These are phyloP conservation scores for Globisporangium iwayamae DNA, from an alignment of 352 stramenopile species.

Conservation along the genomic window DNA sequence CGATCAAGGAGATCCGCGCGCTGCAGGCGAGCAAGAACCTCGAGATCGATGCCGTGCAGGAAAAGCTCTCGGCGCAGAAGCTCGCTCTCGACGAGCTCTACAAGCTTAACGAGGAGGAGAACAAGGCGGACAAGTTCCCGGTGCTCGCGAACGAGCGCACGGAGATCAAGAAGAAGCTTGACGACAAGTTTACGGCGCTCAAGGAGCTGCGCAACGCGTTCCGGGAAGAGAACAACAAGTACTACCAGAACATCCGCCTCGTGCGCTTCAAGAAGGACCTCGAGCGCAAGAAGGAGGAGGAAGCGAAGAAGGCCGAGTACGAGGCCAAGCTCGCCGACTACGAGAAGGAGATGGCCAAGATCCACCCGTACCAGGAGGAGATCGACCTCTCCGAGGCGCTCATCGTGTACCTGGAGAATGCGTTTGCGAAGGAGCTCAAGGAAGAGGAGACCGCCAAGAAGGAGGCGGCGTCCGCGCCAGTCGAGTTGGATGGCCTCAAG, in stretches of 20 bases:
- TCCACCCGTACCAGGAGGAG: constrained; percentile 96
- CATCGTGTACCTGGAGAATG: constrained; percentile 90
- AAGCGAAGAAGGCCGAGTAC: constrained; percentile 79
- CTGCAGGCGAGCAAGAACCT: constrained; percentile 90
- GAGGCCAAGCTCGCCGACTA: constrained; percentile 96
- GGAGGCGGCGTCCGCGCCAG: constrained; percentile 33
- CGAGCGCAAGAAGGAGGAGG: constrained; percentile 79
- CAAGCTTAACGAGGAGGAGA: constrained; percentile 88
- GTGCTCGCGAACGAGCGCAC: constrained; percentile 83
- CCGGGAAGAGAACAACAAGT: constrained; percentile 92
- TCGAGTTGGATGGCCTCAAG: constrained; percentile 93
- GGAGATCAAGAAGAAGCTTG: constrained; percentile 90
- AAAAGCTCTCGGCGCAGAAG: constrained; percentile 90
- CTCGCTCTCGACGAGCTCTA: constrained; percentile 86
- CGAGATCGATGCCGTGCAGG: constrained; percentile 92
- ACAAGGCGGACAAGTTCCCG: constrained; percentile 83
- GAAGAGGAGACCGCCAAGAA: constrained; percentile 39
- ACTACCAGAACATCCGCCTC: constrained; percentile 90
- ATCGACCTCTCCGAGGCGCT: constrained; percentile 95
- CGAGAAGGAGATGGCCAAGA: constrained; percentile 94
- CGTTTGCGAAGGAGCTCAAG: constrained; percentile 86
- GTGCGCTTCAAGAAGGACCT: constrained; percentile 85
- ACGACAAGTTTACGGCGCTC: constrained; percentile 84
- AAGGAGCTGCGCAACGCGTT: constrained; percentile 89
- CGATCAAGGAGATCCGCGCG: constrained; percentile 70